Percentiles rank a stretch among this genome's conserved stretches.
Conservation (phyloP, 208 protist genomes). For the Zelonia costaricensis region DNA sequence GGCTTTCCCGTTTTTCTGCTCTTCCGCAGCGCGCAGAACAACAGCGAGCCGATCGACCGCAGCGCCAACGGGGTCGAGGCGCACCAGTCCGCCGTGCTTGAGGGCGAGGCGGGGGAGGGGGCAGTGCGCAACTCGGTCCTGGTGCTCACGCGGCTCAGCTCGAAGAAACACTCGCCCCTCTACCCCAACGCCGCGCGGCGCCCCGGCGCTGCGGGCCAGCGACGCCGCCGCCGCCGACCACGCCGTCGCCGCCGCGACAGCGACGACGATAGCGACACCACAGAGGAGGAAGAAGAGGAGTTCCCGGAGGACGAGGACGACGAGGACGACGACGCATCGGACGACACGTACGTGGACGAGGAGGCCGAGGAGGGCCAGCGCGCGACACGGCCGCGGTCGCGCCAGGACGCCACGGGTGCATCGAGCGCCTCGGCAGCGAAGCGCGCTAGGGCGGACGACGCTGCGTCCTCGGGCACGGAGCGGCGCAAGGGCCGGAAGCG, state of each 20-base stretch:
- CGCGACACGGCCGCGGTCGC: constrained; percentile 1
- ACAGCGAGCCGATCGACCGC: constrained; percentile 31
- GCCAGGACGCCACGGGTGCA: background rate
- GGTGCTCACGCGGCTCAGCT: constrained; percentile 41
- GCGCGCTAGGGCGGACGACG: background rate
- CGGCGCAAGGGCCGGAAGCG: background rate
- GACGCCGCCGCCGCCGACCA: background rate
- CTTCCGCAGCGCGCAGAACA: constrained; percentile 41
- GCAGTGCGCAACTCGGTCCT: constrained; percentile 26
- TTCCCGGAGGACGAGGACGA: constrained; percentile 1
- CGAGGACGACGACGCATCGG: constrained; percentile 8
- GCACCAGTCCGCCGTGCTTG: constrained; percentile 48
- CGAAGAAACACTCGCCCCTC: constrained; percentile 22
- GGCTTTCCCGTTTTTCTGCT: constrained; percentile 76
- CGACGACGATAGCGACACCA: constrained; percentile 12
- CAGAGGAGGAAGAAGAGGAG: constrained; percentile 24
- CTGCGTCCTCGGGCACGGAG: background rate
- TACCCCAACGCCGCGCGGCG: background rate
- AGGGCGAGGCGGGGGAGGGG: constrained; percentile 35
- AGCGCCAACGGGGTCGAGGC: constrained; percentile 41
- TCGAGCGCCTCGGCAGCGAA: background rate
- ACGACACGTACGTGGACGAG: background rate
- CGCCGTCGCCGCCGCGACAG: background rate
- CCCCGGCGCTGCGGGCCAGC: background rate
- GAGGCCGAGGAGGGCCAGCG: constrained; percentile 8